Conservation (phyloP, 768 basidiomycete genomes). For the Trametes gibbosa region DNA sequence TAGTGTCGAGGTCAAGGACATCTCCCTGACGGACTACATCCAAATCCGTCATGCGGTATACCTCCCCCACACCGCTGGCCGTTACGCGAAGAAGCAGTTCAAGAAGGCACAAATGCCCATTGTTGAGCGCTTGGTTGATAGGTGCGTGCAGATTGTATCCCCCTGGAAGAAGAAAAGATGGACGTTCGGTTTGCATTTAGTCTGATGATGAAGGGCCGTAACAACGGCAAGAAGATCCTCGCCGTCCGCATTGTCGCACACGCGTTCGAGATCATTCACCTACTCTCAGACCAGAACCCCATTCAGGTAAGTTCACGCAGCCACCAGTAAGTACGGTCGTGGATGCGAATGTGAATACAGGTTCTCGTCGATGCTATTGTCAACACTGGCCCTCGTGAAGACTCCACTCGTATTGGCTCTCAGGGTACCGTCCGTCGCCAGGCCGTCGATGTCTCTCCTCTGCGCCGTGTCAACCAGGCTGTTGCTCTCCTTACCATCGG, state of each 20-base stretch:
- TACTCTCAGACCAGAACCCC: slow-evolving; percentile 99
- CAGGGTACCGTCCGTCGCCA: slow-evolving; percentile 99
- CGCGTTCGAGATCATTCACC: slow-evolving; percentile 99
- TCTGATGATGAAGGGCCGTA: slow-evolving; percentile 99
- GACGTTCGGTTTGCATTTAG: slow-evolving; percentile 37
- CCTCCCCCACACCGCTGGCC: slow-evolving; percentile 97
- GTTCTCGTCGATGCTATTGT: slow-evolving; percentile 98
- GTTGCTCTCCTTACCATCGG: slow-evolving; percentile 93
- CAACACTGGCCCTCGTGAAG: slow-evolving; percentile 99
- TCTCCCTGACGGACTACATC: slow-evolving; percentile 98
- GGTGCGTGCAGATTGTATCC: slow-evolving; percentile 45
- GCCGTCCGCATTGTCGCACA: slow-evolving; percentile 99
- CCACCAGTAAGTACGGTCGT: background rate
- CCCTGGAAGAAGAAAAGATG: background rate
- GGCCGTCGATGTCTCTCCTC: slow-evolving; percentile 98
- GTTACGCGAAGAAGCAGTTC: slow-evolving; percentile 99
- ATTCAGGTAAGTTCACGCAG: slow-evolving; percentile 70
- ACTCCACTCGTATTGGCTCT: slow-evolving; percentile 99
- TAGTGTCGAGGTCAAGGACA: slow-evolving; percentile 98
- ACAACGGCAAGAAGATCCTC: slow-evolving; percentile 99
- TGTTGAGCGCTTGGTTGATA: slow-evolving; percentile 98
- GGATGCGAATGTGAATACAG: slow-evolving; percentile 33
- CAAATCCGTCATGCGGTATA: slow-evolving; percentile 98
- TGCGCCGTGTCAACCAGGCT: slow-evolving; percentile 97
- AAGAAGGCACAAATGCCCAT: slow-evolving; percentile 99